Base-by-base conservation (phyloP, 768 basidiomycete genomes). In the Hemileccinum rubropunctum region DNA sequence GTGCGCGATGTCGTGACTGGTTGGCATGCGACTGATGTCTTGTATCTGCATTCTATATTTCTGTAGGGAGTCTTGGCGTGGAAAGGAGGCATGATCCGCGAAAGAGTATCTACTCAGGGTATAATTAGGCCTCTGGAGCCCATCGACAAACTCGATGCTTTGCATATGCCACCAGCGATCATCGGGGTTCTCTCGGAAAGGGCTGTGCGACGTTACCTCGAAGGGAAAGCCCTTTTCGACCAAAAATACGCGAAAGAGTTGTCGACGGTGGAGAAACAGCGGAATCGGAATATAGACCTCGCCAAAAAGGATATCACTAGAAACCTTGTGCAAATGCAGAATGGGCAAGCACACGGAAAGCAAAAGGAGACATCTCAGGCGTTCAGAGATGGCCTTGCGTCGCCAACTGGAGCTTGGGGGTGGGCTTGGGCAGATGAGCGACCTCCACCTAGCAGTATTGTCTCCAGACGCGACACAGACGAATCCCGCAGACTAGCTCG, bases 391-490 rank as follows among this genome's bases (percentile, higher is more conserved):
- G 71, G 60, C 4, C 40, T 64, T 12, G 77, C 74, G 51, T 71
- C 71, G 36, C 70, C 73, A 6, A 74, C 78, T 26, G 81, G 76
- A 39, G 78, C 76, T 54, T 88, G 84, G 85, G 79, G 76, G 26
- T 93, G 90, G 85, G 82, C 84, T 17, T 98, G 89, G 93, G 91
- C 86, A 14, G 73, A 80, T 44, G 94, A 97, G 69, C 74, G 76
- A 17, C 95, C 95, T 3, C 95, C 95, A 4, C 89, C 95, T 3
- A 90, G 87, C 59, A 94, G 92, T 46, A 91, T 98, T 57, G 89
- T 90, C 28, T 84, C 89, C n/a, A 74, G 94, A 49, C 71, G 93
- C 46, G 95, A 98, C 60, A 95, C 91, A 6, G 73, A 75, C 34
- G 90, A 93, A 70, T 91, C 90, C 10, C 73, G 83, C 21, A 73